Percentiles rank a stretch among this genome's conserved stretches.
These are phyloP conservation scores for Cyclotella cryptica DNA, from an alignment of 108 stramenopile genomes.

Conservation along the genomic window DNA sequence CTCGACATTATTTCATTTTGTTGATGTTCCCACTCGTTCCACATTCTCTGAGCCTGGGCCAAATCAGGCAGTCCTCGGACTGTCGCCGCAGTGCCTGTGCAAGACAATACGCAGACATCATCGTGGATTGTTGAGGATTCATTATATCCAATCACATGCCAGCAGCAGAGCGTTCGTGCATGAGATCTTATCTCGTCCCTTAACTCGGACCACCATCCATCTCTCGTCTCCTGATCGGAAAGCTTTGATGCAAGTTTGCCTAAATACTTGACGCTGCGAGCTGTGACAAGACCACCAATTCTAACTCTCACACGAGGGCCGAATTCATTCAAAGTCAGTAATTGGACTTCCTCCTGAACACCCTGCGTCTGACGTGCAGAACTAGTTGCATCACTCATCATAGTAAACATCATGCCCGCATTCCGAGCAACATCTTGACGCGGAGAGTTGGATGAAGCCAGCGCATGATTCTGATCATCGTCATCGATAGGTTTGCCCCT, in stretches of 20 bases:
- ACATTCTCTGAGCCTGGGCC: constrained; percentile 59
- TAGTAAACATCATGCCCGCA: constrained; percentile 40
- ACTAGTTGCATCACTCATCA: constrained; percentile 45
- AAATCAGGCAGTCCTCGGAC: constrained; percentile 84
- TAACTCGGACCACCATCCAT: constrained; percentile 97
- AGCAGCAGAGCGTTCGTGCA: constrained; percentile 92
- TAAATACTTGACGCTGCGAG: constrained; percentile 94
- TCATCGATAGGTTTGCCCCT: constrained; percentile 4
- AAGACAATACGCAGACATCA: constrained; percentile 93
- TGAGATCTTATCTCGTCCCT: constrained; percentile 95
- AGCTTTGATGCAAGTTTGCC: constrained; percentile 88
- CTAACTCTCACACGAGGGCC: constrained; percentile 86
- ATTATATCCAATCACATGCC: constrained; percentile 92
- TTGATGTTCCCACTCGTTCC: constrained; percentile 60
- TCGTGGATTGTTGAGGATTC: constrained; percentile 96
- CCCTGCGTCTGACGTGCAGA: constrained; percentile 55
- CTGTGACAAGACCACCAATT: constrained; percentile 94
- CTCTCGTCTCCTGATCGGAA: constrained; percentile 94
- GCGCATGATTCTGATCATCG: constrained; percentile 17
- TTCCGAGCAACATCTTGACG: constrained; percentile 35
- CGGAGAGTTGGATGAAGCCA: constrained; percentile 37
- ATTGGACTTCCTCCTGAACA: constrained; percentile 83
- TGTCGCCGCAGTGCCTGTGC: constrained; percentile 95
- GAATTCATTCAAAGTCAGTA: constrained; percentile 89
- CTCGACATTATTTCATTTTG: constrained; percentile 28